Base-by-base conservation (phyloP, 768 basidiomycete species). In the Boletus huronensis region DNA sequence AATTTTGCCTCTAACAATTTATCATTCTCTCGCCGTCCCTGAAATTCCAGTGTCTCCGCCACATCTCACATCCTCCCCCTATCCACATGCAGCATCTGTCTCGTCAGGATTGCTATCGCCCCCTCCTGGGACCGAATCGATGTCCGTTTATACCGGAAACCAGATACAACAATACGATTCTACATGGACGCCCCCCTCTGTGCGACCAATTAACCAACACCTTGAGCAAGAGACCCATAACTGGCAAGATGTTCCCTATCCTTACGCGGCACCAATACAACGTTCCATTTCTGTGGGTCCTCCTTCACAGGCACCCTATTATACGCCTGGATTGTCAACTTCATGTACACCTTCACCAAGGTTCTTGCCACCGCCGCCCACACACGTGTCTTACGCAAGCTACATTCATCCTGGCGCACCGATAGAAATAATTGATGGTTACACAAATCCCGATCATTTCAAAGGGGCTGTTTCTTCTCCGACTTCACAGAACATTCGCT, bases 11-110 rank as follows among this genome's bases (percentile, higher is more conserved):
- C 77, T 90, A 0, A 75, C 75, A 23, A 76, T 90, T 21, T 74
- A 83, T 23, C 87, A 90, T 65, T 84, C 87, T 2, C 68, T 73
- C n/a, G 82, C 84, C 6, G 61, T 83, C 9, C 81, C 84, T 42
- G 64, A 70, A 48, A 53, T 70, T 2, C 54, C 61, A 23, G 70
- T 67, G 16, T 72, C 74, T 3, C 70, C 71, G 14, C 64, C 47
- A 26, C 39, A 49, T 51, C 50, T 53, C 46, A 19, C 51, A 19
- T 41, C 61, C 28, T 50, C 58, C 19, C 56, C 58, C 48, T 62
- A 68, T 53, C 58, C 65, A 19, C 59, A 62, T 59, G 23, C 50
- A 40, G 44, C 49, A 34, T 52, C 62, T 21, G 38, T 57, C 39
- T 58, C 56, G 3, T 48, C 64, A 26, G 55, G 58, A 34, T 58